phyloP scores from a whole-genome alignment of 2,329 filamentous ascomycete genomes.

The Exophiala alcalophila region DNA sequence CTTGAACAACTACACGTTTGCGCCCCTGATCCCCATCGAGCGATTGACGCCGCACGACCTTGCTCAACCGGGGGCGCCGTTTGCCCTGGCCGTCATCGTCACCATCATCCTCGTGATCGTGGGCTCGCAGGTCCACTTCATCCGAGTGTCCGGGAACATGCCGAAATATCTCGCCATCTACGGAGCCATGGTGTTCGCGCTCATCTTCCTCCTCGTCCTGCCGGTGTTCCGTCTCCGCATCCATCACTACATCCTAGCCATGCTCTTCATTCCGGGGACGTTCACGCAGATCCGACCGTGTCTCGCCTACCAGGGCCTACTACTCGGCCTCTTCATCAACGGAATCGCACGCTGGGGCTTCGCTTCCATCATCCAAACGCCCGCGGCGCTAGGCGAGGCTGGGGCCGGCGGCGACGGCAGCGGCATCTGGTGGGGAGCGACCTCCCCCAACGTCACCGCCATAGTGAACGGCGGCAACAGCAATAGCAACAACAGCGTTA shows the following conservation, averaged over 20 bases:
- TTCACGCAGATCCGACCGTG: conserved; percentile 81
- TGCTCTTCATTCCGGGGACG: conserved; percentile 84
- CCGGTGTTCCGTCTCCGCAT: conserved; percentile 80
- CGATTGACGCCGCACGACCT: conserved; percentile 90
- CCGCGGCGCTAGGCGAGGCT: conserved; percentile 60
- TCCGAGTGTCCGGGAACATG: conserved; percentile 80
- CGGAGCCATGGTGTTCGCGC: conserved; percentile 60
- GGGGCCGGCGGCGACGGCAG: conserved; percentile 40
- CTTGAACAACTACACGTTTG: conserved; percentile 91
- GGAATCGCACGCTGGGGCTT: conserved; percentile 94
- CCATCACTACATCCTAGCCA: conserved; percentile 89
- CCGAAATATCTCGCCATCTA: conserved; percentile 76
- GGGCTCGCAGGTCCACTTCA: conserved; percentile 75
- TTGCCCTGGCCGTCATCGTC: conserved; percentile 76
- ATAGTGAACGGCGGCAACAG: no score
- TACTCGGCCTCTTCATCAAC: conserved; percentile 90
- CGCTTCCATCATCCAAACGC: conserved; percentile 81
- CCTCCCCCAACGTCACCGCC: conserved; percentile 54
- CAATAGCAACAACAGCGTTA: no score
- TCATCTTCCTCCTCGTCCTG: conserved; percentile 68
- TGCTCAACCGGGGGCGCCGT: conserved; percentile 82
- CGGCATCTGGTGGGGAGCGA: conserved; percentile 41
- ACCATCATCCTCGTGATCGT: conserved; percentile 66
- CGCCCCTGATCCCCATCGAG: conserved; percentile 81
- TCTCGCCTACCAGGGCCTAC: conserved; percentile 81